A percentile compares a stretch with the other conserved stretches of the same genome.
phyloP scores from a whole-genome alignment of 2,329 filamentous ascomycete species.

The Botrytis pseudocinerea region DNA sequence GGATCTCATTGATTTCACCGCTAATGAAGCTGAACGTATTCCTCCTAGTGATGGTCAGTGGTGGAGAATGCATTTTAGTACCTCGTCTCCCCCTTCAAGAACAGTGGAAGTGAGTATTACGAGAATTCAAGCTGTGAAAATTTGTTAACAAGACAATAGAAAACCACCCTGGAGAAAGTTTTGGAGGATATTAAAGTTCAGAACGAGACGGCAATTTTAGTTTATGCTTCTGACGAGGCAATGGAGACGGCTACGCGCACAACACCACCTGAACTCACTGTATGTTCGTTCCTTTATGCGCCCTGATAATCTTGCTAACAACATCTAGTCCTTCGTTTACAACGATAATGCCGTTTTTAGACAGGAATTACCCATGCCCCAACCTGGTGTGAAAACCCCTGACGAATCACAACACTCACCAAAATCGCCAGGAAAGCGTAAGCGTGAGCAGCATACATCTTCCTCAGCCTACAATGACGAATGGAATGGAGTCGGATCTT shows the following conservation, averaged over 20 bases:
- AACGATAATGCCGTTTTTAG: conserved; percentile 55
- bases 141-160: conserved; percentile 42
- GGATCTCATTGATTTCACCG: conserved; percentile 47
- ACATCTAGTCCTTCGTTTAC: conserved; percentile 49
- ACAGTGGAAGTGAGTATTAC: conserved; percentile 50
- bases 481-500: conserved; percentile 15
- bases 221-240: conserved; percentile 56
- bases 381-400: background rate
- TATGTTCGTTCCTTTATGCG: conserved; percentile 31
- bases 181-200: conserved; percentile 51
- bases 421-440: conserved; percentile 35
- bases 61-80: conserved; percentile 54
- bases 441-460: conserved; percentile 32
- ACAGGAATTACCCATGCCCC: conserved; percentile 46
- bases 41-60: conserved; percentile 49
- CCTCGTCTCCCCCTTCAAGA: conserved; percentile 46
- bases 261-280: conserved; percentile 46
- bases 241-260: conserved; percentile 38
- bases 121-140: background rate
- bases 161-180: conserved; percentile 49
- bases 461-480: conserved; percentile 22
- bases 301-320: conserved; percentile 22
- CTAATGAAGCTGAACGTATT: conserved; percentile 39
- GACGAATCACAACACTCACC: conserved; percentile 17
- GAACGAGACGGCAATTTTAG: conserved; percentile 49